A percentile compares a stretch with the other conserved stretches of the same genome.
phyloP scores from a whole-genome alignment of 2,329 filamentous ascomycete species.

The Hypomyces rosellus region DNA sequence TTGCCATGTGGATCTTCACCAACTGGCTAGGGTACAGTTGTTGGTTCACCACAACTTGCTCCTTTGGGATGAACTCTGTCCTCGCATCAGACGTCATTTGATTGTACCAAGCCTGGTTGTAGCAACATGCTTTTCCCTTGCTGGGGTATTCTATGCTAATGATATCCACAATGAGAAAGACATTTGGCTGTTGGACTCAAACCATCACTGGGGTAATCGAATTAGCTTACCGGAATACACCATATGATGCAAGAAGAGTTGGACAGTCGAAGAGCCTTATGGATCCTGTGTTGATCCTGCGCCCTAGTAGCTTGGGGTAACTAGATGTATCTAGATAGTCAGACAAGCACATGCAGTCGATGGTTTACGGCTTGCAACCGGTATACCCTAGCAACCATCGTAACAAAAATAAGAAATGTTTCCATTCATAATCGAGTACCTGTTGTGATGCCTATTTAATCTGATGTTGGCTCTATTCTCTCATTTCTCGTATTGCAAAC shows the following conservation, averaged over 20 bases:
- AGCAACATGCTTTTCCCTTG: not conserved
- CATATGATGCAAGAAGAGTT: slow-evolving; percentile 1
- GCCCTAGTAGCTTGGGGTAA: too few species aligned
- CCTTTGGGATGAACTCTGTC: not conserved
- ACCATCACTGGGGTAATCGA: not conserved
- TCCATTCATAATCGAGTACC: too few species aligned
- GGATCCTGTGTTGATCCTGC: too few species aligned
- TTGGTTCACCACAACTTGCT: not conserved
- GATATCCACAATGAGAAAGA: not conserved
- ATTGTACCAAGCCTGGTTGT: not conserved
- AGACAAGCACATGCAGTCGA: too few species aligned
- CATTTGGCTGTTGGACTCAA: not conserved
- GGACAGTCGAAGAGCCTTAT: not conserved
- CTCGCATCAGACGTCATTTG: not conserved
- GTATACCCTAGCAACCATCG: too few species aligned
- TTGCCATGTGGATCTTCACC: too few species aligned
- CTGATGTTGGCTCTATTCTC: too few species aligned
- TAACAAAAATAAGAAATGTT: too few species aligned
- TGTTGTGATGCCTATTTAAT: too few species aligned
- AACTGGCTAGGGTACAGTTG: not conserved
- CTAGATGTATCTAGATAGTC: too few species aligned
- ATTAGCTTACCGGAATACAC: not conserved
- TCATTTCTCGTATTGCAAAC: too few species aligned
- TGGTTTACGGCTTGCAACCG: too few species aligned
- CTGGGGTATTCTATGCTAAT: not conserved